Percentiles rank a stretch among this genome's conserved stretches.
These are phyloP conservation scores for Fusarium xylarioides DNA, from an alignment of 2,329 filamentous ascomycete genomes.

Conservation along the genomic window DNA sequence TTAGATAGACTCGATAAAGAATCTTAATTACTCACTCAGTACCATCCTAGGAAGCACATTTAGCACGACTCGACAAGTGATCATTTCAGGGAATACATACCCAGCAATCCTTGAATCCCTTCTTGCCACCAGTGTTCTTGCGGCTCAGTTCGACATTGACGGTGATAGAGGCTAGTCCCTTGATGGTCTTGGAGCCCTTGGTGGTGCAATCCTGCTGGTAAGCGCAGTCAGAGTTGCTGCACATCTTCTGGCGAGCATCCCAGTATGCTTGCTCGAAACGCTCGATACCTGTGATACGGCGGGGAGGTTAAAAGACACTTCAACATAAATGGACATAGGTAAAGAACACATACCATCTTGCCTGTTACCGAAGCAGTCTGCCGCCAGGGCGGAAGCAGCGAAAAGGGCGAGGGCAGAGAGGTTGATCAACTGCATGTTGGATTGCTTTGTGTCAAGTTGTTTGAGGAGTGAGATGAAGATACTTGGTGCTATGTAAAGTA, in stretches of 20 bases:
- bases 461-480: not conserved
- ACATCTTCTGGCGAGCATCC: conserved; percentile 4
- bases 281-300: no score
- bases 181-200: not conserved
- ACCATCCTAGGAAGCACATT: not conserved
- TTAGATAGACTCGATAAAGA: accelerated
- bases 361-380: not conserved
- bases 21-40: not conserved
- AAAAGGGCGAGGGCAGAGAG: not conserved
- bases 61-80: accelerated
- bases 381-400: not conserved
- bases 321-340: no score
- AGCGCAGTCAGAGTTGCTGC: not conserved
- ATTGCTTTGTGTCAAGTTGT: no score
- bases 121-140: not conserved
- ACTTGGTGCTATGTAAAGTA: not conserved
- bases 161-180: not conserved
- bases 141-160: not conserved
- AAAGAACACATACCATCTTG: no score
- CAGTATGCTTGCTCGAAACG: not conserved
- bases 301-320: no score
- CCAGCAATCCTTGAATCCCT: not conserved
- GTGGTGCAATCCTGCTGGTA: not conserved
- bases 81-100: not conserved
- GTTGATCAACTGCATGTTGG: not conserved